Evolutionary conservation across 345 rosid species (phyloP).

Genomic region (Barbarea vulgaris): DNA sequence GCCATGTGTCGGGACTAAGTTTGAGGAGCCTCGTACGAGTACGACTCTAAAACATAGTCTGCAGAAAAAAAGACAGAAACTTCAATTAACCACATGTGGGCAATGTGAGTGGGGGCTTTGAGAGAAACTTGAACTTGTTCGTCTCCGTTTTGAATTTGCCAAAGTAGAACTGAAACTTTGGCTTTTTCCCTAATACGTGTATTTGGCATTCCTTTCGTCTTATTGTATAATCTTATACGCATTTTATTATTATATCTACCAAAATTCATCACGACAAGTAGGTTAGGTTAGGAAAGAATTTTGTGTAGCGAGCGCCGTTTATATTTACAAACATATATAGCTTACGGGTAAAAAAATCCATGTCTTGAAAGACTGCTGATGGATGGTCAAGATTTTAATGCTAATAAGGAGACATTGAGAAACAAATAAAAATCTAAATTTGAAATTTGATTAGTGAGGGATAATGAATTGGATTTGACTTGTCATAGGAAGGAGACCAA

Average conservation of each 20-base stretch:
- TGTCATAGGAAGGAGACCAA: not conserved
- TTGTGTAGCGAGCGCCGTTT: not conserved
- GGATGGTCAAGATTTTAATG: not conserved
- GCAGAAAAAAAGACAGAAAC: not conserved
- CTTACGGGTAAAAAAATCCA: not conserved
- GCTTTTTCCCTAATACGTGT: not conserved
- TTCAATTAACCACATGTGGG: not conserved
- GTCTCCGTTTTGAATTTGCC: slow-evolving; percentile 6
- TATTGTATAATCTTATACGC: slow-evolving; percentile 2
- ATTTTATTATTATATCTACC: not conserved
- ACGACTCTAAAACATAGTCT: not conserved
- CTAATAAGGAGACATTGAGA: not conserved
- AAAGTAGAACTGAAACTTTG: not conserved
- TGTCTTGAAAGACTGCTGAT: no score
- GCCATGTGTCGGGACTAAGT: slow-evolving; percentile 8
- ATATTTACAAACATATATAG: not conserved
- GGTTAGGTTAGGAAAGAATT: not conserved
- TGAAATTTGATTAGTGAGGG: not conserved
- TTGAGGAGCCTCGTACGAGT: slow-evolving; percentile 22
- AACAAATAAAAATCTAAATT: not conserved
- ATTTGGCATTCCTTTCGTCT: not conserved
- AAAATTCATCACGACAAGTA: slow-evolving; percentile 24
- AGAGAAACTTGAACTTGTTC: slow-evolving; percentile 14
- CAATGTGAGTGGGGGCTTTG: slow-evolving; percentile 25
- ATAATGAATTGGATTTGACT: slow-evolving; percentile 16